These are phyloP conservation scores for Lipomyces starkeyi DNA, from an alignment of 805 yeast genomes.

Conservation along the genomic window DNA sequence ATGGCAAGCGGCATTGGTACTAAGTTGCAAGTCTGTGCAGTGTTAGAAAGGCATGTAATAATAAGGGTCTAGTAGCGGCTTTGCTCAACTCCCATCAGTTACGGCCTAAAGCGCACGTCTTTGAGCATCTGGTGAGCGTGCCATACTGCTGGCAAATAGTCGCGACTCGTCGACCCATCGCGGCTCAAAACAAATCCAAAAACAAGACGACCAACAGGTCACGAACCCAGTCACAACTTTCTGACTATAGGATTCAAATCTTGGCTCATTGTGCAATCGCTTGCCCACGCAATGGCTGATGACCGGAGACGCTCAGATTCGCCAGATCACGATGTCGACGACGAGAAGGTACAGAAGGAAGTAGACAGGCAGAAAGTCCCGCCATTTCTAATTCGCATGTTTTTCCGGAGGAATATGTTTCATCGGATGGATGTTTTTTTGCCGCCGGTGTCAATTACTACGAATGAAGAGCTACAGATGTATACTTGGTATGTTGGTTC, in stretches of 20 bases:
- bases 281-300: background rate
- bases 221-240: background rate
- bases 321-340: background rate
- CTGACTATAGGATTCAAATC: background rate
- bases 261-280: background rate
- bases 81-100: too few relatives aligned
- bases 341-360: background rate
- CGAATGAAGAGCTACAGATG: slow-evolving; percentile 16
- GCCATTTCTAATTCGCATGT: slow-evolving; percentile 14
- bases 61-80: too few relatives aligned
- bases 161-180: too few relatives aligned
- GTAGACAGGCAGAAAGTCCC: slow-evolving; percentile 19
- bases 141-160: too few relatives aligned
- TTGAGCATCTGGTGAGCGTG: too few relatives aligned
- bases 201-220: too few relatives aligned
- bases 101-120: too few relatives aligned
- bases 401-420: slow-evolving; percentile 4
- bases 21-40: too few relatives aligned
- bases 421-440: slow-evolving; percentile 6
- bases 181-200: too few relatives aligned
- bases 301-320: background rate
- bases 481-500: slow-evolving; percentile 17
- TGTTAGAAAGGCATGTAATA: too few relatives aligned
- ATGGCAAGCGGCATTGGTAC: too few relatives aligned
- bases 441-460: slow-evolving; percentile 9